These are phyloP conservation scores for Scutellaria minor DNA, from an alignment of 257 asterid species.

Conservation along the genomic window DNA sequence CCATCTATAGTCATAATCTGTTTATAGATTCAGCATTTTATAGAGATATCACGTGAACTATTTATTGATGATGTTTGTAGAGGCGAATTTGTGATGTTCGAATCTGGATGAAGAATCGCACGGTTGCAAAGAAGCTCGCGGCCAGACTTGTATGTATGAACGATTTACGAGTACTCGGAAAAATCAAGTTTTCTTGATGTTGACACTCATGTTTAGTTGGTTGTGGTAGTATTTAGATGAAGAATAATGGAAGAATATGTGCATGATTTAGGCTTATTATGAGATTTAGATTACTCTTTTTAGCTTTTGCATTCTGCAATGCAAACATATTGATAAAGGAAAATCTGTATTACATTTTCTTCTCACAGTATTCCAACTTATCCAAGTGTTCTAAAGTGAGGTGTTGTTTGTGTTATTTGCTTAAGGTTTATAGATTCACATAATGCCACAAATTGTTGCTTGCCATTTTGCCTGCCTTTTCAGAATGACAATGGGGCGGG, in stretches of 20 bases:
- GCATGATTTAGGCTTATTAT: background rate
- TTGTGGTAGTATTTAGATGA: background rate
- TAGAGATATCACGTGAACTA: background rate
- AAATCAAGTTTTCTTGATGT: background rate
- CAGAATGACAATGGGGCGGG: too few relatives aligned
- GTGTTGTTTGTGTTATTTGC: background rate
- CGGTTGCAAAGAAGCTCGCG: background rate
- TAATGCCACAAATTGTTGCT: too few relatives aligned
- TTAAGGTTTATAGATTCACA: background rate
- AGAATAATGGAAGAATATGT: background rate
- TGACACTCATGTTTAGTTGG: slow-evolving; percentile 6
- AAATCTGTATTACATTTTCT: background rate
- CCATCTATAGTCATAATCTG: background rate
- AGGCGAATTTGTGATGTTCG: background rate
- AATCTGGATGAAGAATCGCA: background rate
- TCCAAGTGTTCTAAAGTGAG: background rate
- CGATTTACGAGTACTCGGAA: background rate
- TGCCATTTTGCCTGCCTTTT: too few relatives aligned
- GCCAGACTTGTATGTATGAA: background rate
- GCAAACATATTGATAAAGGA: background rate
- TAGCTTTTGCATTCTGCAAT: slow-evolving; percentile 8
- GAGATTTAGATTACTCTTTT: background rate
- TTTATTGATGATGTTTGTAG: background rate
- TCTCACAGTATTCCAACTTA: background rate
- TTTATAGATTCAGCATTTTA: background rate